Evolutionary conservation across 23 red algal species (phyloP), one percentile per base, ranked within the genome.

Genomic region (Agarophyton chilense): DNA sequence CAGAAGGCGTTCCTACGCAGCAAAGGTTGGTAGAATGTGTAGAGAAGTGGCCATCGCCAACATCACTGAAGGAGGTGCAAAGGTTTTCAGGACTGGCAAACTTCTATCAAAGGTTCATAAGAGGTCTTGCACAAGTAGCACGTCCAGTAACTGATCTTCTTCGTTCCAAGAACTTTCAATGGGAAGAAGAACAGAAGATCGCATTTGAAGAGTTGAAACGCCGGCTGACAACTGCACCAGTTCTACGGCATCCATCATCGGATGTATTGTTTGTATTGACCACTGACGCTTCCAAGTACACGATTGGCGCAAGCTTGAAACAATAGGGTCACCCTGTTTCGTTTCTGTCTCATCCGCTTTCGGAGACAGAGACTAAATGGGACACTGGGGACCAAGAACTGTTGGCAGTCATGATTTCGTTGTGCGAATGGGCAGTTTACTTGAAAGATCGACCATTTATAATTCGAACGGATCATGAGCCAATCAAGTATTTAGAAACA

Each of bases 251-350:
- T 31, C 67, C 62, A 29, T 39, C 32, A 28, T 75, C 62, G 32
- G 34, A 81, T 11, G 4, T 10, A 10, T 14, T 36, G 12, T 79
- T 91, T 54, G 33, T 80, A 52, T n/a, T 78, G 12, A 70, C 73
- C 9, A 90, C 26, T 18, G 86, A 79, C 41, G 86, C 52, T 56
- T 68, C 73, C 0, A 63, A 81, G 35, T 26, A 71, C 47, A 40
- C 71, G 39, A 32, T 90, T 2, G 71, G 86, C 1, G 86, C 86
- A 13, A 66, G 49, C 11, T 61, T 90, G 52, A 42, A 87, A 75
- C 82, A 87, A 44, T 32, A 72, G 21, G 82, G 66, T 18, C 83
- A 88, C 60, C 82, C 65, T 52, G 82, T 87, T 34, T 41, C 82
- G 25, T 87, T 58, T 12, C 31, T 72, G 35, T 75, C 82, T 8